Conservation (phyloP, 2,329 filamentous ascomycete species). For the Colletotrichum tamarilloi region DNA sequence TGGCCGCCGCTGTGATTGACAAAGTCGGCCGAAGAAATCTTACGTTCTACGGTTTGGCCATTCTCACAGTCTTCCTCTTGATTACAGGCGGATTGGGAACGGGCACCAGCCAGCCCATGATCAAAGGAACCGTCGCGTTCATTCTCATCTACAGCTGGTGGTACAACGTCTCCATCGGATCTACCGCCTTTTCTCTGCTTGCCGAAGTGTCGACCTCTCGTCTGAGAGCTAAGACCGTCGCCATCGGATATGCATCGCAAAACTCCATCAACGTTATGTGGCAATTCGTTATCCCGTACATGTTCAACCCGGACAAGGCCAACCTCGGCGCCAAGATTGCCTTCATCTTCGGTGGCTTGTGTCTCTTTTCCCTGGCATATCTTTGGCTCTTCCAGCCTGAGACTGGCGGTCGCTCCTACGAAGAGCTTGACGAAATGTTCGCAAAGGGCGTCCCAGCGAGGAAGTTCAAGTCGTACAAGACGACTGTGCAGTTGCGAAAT, state of each 20-base stretch:
- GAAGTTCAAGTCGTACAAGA: conserved; percentile 41
- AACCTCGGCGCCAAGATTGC: conserved; percentile 52
- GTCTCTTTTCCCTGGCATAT: conserved; percentile 44
- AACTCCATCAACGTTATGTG: conserved; percentile 39
- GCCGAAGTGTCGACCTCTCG: conserved; percentile 50
- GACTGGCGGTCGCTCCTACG: conserved; percentile 40
- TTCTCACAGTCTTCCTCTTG: conserved; percentile 52
- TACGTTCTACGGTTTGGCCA: conserved; percentile 48
- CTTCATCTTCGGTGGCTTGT: conserved; percentile 52
- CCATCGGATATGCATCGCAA: conserved; percentile 48
- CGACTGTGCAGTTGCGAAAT: conserved; percentile 27
- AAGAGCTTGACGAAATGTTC: conserved; percentile 43
- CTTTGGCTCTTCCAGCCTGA: conserved; percentile 52
- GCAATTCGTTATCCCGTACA: conserved; percentile 38
- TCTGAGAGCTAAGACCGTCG: conserved; percentile 52
- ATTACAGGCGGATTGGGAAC: conserved; percentile 50
- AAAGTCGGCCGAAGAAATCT: conserved; percentile 48
- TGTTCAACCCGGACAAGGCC: conserved; percentile 40
- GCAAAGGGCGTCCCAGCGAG: conserved; percentile 40
- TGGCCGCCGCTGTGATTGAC: conserved; percentile 52
- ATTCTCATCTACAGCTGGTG: conserved; percentile 52
- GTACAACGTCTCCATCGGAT: conserved; percentile 55
- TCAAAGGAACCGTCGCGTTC: conserved; percentile 45
- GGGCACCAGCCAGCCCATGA: conserved; percentile 37
- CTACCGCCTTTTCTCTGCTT: conserved; percentile 51